Base-by-base conservation (phyloP, 345 rosid species). In the Rhodamnia rubescens region DNA sequence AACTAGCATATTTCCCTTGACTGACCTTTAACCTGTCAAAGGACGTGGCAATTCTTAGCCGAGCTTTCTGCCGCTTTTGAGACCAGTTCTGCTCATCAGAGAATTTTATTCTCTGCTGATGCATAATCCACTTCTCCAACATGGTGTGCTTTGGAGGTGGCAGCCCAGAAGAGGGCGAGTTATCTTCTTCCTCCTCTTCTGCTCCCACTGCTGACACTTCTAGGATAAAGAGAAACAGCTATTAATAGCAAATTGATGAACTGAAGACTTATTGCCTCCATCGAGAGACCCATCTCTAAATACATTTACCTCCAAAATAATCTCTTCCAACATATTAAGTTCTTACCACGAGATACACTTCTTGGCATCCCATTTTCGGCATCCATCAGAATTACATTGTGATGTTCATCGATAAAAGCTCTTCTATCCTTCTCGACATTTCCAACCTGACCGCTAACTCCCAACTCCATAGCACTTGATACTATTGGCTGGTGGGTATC, bases 121-220 rank as follows among this genome's bases (percentile, higher is more conserved):
- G 93, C 91, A 91, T 88, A 83, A 96, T 89, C 99, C 98, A 96
- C 82, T 93, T 96, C 91, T 96, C 97, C 82, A 90, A 92, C 97
- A 94, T 94, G 47, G 98, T 95, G 86, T 89, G 89, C 92, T 91
- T 94, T 56, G 96, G 96, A 84, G 93, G 86, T 58, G 84, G 90
- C 27, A 88, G 81, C 86, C 89, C 91, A 83, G 84, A 64, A 87
- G 89, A 85, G 80, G 88, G 86, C 55, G 90, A 89, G 84, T 84
- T 92, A 85, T 89, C 95, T 86, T 92, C 96, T 86, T 89, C 93
- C 24, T 89, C 94, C 86, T 92, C 92, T 82, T 91, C 95, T 88
- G 90, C 81, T 53, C 74, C 57, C 42, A 16, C 47, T 69, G 78
- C 78, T 9, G 78, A 36, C 78, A 69, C 47, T 69, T 69, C 47